Evolutionary conservation across 495 filamentous ascomycete genomes (phyloP).

Genomic region (Podospora australis): DNA sequence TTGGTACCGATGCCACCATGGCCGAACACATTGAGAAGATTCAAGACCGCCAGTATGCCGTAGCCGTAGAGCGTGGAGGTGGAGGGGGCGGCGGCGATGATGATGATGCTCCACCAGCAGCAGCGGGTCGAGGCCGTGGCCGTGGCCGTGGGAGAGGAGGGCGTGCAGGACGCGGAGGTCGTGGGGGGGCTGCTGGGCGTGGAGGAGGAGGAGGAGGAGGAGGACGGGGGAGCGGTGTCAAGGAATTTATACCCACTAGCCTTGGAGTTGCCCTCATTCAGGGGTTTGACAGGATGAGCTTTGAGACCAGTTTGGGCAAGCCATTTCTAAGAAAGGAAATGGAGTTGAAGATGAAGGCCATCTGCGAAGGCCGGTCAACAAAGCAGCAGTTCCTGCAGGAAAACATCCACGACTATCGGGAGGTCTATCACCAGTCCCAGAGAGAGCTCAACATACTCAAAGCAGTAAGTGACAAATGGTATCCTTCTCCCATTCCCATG

Average conservation of each 20-base stretch:
- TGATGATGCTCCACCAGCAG: slow-evolving; percentile 28
- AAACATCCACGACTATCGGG: slow-evolving; percentile 75
- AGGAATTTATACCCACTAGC: slow-evolving; percentile 85
- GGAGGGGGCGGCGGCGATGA: slow-evolving; percentile 26
- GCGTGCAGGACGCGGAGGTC: slow-evolving; percentile 11
- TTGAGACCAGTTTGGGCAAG: slow-evolving; percentile 87
- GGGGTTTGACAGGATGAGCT: slow-evolving; percentile 85
- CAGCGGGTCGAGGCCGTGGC: slow-evolving; percentile 31
- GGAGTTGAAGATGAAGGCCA: slow-evolving; percentile 90
- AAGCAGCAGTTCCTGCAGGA: slow-evolving; percentile 67
- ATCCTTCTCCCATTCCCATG: no score
- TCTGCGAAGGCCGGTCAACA: slow-evolving; percentile 79
- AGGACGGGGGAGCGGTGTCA: slow-evolving; percentile 49
- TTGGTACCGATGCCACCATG: slow-evolving; percentile 98
- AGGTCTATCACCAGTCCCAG: slow-evolving; percentile 71
- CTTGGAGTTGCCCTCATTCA: slow-evolving; percentile 86
- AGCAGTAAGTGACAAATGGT: slow-evolving; percentile 58
- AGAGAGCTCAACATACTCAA: slow-evolving; percentile 71
- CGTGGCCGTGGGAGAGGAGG: slow-evolving; percentile 26
- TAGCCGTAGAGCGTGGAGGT: slow-evolving; percentile 47
- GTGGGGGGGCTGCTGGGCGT: slow-evolving; percentile 41
- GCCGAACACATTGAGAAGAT: slow-evolving; percentile 96
- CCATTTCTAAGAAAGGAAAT: slow-evolving; percentile 98
- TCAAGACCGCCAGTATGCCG: slow-evolving; percentile 79
- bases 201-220: slow-evolving; percentile 37